A percentile compares a stretch with the other conserved stretches of the same genome.
phyloP scores from a whole-genome alignment of 768 basidiomycete species.

The Gloeopeniophorella convolvens region DNA sequence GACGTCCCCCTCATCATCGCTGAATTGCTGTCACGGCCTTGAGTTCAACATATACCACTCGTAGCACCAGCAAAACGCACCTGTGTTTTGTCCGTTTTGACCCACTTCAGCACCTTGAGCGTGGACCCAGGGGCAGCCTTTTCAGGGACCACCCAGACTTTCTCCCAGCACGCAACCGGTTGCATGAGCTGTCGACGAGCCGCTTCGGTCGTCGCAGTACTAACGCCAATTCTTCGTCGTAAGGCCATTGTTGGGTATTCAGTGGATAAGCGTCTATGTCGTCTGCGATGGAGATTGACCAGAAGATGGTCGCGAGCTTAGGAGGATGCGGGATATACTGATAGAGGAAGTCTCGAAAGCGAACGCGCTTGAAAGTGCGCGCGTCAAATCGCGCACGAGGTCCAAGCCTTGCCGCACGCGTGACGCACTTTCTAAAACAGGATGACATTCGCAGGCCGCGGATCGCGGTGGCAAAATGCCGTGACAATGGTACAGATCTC shows the following conservation, averaged over 20 bases:
- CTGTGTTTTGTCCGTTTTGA: constrained; percentile 72
- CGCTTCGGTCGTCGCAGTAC: constrained; percentile 69
- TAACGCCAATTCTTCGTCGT: constrained; percentile 70
- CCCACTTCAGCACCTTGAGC: constrained; percentile 70
- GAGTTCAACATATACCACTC: background rate
- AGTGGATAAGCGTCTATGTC: background rate
- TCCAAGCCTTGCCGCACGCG: too few relatives aligned
- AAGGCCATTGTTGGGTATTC: constrained; percentile 47
- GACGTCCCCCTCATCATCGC: constrained; percentile 74
- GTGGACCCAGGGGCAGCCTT: constrained; percentile 47
- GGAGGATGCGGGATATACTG: background rate
- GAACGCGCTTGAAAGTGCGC: too few relatives aligned
- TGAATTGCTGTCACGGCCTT: constrained; percentile 58
- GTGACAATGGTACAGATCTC: too few relatives aligned
- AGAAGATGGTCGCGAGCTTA: too few relatives aligned
- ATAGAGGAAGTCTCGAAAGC: too few relatives aligned
- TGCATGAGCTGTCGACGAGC: constrained; percentile 83
- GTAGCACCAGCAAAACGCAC: constrained; percentile 32
- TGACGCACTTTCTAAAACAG: too few relatives aligned
- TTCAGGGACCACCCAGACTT: constrained; percentile 60
- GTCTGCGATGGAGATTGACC: too few relatives aligned
- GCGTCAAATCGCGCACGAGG: too few relatives aligned
- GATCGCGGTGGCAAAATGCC: too few relatives aligned
- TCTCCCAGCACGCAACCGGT: constrained; percentile 85
- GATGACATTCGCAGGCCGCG: too few relatives aligned